phyloP scores from a whole-genome alignment of 192 early-diverging fungal genomes.

The Entomortierella parvispora region DNA sequence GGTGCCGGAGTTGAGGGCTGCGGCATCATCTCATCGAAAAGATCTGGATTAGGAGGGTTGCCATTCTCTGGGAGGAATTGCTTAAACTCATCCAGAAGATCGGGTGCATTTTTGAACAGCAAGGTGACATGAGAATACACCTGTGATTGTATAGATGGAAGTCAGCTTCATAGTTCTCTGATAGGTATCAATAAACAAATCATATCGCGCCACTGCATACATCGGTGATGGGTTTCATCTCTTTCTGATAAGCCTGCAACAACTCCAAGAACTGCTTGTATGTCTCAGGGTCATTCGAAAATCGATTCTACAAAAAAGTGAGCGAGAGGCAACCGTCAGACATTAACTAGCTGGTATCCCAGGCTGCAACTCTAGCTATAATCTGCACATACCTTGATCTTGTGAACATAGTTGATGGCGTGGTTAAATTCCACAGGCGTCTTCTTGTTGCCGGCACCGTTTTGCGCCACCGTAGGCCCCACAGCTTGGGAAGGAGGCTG shows the following conservation, averaged over 20 bases:
- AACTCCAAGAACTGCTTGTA: constrained; percentile 99
- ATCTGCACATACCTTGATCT: constrained; percentile 83
- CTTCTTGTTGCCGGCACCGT: constrained; percentile 56
- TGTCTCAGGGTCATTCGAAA: constrained; percentile 90
- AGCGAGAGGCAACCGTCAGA: background rate
- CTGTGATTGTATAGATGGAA: constrained; percentile 36
- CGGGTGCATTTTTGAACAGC: constrained; percentile 86
- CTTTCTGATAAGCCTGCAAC: constrained; percentile 96
- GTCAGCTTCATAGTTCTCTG: too few relatives aligned
- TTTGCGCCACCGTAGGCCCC: constrained; percentile 40
- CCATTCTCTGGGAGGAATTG: constrained; percentile 96
- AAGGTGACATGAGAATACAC: constrained; percentile 95
- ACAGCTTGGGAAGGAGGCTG: constrained; percentile 20
- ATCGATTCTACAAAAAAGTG: constrained; percentile 78
- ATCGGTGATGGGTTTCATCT: constrained; percentile 95
- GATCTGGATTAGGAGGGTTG: constrained; percentile 54
- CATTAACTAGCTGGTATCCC: background rate
- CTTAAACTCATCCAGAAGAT: constrained; percentile 97
- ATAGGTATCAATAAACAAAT: background rate
- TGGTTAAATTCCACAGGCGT: constrained; percentile 96
- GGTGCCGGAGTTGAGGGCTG: constrained; percentile 49
- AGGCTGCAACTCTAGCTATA: background rate
- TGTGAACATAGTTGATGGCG: constrained; percentile 99
- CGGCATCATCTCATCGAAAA: constrained; percentile 55
- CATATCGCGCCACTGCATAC: constrained; percentile 54